Conservation (phyloP, 2,329 filamentous ascomycete species). For the Talaromyces sp. region DNA sequence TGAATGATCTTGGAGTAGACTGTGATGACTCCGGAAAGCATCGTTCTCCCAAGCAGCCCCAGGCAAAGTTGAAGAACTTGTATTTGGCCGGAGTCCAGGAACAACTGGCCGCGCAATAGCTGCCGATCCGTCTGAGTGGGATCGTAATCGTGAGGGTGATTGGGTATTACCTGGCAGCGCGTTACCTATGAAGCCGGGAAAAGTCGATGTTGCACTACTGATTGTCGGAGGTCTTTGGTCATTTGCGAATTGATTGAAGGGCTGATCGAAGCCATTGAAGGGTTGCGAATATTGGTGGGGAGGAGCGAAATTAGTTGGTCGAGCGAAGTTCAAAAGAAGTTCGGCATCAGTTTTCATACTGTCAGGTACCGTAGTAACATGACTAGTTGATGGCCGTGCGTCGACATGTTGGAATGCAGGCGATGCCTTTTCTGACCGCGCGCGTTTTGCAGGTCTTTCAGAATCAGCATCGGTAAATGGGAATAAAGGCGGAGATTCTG, state of each 20-base stretch:
- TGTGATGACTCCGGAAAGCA: constrained; percentile 18
- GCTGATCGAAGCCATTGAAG: constrained; percentile 29
- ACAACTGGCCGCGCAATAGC: constrained; percentile 34
- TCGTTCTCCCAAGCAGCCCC: constrained; percentile 33
- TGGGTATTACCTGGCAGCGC: constrained; percentile 18
- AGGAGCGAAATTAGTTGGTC: constrained; percentile 32
- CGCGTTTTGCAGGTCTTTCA: constrained; percentile 55
- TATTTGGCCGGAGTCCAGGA: constrained; percentile 33
- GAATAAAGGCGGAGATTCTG: constrained; percentile 26
- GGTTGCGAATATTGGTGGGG: constrained; percentile 22
- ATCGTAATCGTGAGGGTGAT: constrained; percentile 35
- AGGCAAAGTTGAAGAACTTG: constrained; percentile 33
- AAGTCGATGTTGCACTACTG: constrained; percentile 18
- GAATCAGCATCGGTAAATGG: constrained; percentile 26
- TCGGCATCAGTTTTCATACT: constrained; percentile 47
- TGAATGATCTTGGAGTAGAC: constrained; percentile 7
- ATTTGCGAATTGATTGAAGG: constrained; percentile 19
- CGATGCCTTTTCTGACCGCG: constrained; percentile 54
- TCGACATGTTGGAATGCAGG: constrained; percentile 30
- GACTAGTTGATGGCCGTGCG: constrained; percentile 26
- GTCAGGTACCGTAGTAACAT: constrained; percentile 28
- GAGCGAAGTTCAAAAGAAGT: constrained; percentile 43
- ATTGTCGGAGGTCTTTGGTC: constrained; percentile 22
- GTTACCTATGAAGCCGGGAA: constrained; percentile 16
- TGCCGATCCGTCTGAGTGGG: constrained; percentile 40